phyloP scores from a whole-genome alignment of 345 rosid species.

The Physaria fendleri region DNA sequence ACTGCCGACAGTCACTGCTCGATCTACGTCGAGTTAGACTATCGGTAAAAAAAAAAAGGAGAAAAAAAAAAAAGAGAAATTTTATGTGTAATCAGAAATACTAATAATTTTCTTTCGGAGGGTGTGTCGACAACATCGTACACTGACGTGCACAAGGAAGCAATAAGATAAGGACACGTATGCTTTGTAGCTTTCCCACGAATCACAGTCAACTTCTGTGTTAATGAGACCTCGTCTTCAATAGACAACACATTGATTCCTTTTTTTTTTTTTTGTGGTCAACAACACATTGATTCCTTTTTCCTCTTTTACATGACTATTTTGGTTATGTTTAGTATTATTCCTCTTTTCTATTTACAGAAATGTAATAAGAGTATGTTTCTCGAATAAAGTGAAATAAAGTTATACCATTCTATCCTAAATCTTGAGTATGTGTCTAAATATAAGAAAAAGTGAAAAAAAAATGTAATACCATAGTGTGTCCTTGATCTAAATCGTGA shows the following conservation, averaged over 20 bases:
- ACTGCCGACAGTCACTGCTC: no score
- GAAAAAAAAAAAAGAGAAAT: no score
- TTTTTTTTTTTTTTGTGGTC: no score
- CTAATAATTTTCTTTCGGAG: slow-evolving; percentile 17
- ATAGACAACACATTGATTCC: not conserved
- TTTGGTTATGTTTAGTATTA: slow-evolving; percentile 14
- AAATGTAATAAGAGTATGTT: not conserved
- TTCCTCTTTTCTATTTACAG: slow-evolving; percentile 2
- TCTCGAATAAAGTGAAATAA: no score
- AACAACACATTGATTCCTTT: slow-evolving; percentile 7
- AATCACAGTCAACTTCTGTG: slow-evolving; percentile 7
- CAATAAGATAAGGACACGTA: slow-evolving; percentile 4
- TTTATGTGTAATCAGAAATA: no score
- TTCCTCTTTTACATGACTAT: not conserved
- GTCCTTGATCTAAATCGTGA: not conserved
- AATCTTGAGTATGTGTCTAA: slow-evolving; percentile 21
- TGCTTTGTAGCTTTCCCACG: not conserved
- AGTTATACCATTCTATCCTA: no score
- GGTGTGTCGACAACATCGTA: slow-evolving; percentile 27
- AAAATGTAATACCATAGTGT: not conserved
- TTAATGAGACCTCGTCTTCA: slow-evolving; percentile 13
- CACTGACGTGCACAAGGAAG: slow-evolving; percentile 6
- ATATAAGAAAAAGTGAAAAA: not conserved
- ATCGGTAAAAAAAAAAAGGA: no score
- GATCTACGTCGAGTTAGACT: no score